Evolutionary conservation across 2,329 filamentous ascomycete species (phyloP), one percentile per base, ranked within the genome.

Genomic region (Pseudogymnoascus sp.): DNA sequence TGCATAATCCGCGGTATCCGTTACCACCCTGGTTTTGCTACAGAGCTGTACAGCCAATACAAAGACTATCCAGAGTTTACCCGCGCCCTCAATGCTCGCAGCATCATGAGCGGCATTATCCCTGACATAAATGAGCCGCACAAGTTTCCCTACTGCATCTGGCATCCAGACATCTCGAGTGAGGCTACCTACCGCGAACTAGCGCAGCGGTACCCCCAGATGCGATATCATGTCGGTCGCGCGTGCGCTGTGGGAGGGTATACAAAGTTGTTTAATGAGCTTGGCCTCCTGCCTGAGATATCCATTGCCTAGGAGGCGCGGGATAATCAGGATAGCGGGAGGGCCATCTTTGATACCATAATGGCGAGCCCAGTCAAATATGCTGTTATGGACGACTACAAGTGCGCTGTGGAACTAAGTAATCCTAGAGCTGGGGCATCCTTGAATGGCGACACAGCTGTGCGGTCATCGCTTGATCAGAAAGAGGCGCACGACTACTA

Each of bases 241-340:
- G 74, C 76, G 0, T 79, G 77, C 65, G 77, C 77, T 6, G 75
- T 71, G 0, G 78, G 72, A 1, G 75, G 75, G 1, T 77, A 77
- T 50, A 62, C 61, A 4, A 64, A 68, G 4, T 68, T 79, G 1
- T 78, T 75, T 61, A 31, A 65, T 0, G 74, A 77, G 61, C 71
- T 78, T 2, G 66, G 74, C 46, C 62, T 76, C 8, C 68, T 78
- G 0, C 76, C 77, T 1, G 76, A 78, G 33, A 69, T 74, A 4
- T 69, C 71, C 35, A 73, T 79, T 24, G 76, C 76, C 0, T 77
- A 78, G 61, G 77, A 79, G 64, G 76, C 76, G 5, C 69, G 73
- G 4, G 74, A 77, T 14, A 71, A 62, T 28, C 14, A 14, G 11
- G 19, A 59, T 10, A 62, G 67, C 3, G 66, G 66, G 2, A 28